A percentile compares a stretch with the other conserved stretches of the same genome.
Conservation (phyloP, 2,329 filamentous ascomycete genomes). For the Ceratocystis albifundus region DNA sequence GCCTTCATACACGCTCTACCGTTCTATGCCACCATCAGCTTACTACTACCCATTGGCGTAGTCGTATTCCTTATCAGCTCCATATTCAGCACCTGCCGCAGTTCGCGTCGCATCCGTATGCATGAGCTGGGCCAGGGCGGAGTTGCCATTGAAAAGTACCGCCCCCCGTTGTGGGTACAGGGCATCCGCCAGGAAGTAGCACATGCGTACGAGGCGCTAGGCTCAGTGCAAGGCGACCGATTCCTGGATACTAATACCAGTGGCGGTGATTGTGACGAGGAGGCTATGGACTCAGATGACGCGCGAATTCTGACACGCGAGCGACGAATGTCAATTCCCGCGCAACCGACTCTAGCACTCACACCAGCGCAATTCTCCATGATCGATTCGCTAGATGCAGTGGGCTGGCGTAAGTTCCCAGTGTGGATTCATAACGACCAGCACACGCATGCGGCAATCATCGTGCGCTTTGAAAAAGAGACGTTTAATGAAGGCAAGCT, state of each 20-base stretch:
- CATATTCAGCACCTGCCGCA: constrained; percentile 63
- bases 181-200: constrained; percentile 67
- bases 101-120: constrained; percentile 59
- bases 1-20: constrained; percentile 39
- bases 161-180: constrained; percentile 63
- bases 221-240: constrained; percentile 55
- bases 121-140: constrained; percentile 63
- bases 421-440: constrained; percentile 64
- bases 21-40: constrained; percentile 49
- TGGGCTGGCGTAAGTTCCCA: constrained; percentile 53
- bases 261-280: constrained; percentile 32
- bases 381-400: constrained; percentile 61
- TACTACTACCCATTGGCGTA: constrained; percentile 65
- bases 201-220: constrained; percentile 62
- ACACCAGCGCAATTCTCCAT: constrained; percentile 73
- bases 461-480: constrained; percentile 59
- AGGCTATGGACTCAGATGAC: constrained; percentile 30
- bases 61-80: constrained; percentile 64
- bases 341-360: constrained; percentile 59
- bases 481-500: constrained; percentile 63
- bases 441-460: constrained; percentile 86
- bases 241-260: constrained; percentile 53
- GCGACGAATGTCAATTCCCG: constrained; percentile 34
- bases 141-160: constrained; percentile 57
- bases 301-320: constrained; percentile 34